Evolutionary conservation across 2,329 filamentous ascomycete species (phyloP), one percentile per base, ranked within the genome.

Genomic region (Achaetomium macrosporum): DNA sequence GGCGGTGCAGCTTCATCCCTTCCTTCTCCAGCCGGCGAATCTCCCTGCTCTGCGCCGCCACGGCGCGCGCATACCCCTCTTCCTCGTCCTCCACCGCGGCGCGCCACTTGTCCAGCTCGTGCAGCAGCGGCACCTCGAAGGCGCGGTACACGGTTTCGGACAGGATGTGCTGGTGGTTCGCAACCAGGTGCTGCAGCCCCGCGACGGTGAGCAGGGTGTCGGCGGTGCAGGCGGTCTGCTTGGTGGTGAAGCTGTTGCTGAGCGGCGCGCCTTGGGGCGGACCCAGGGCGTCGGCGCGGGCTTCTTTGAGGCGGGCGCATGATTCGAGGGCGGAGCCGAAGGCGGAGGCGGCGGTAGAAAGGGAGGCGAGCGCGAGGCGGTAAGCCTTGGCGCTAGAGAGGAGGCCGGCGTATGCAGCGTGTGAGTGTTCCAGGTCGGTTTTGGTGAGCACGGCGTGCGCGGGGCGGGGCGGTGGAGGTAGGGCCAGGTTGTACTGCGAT

Each of bases 91-190:
- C 81, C 54, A 85, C 79, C 59, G 79, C 76, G 48, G 73, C 73
- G 50, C 76, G 76, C 82, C 83, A 87, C 57, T 76, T 77, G 66
- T 87, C 83, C 30, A 86, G 72, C 68, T 86, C 83, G 68, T 85
- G 82, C n/a, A 86, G 73, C 19, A 87, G 71, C 4, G 83, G 83
- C 36, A 86, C 82, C 67, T 87, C 83, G 65, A 87, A 86, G 54
- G 75, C 76, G 50, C 83, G 75, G 67, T 87, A 86, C 9, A 87
- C 81, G 0, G 82, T 85, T 68, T 87, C 83, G 58, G 76, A 81
- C 3, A 87, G 75, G 61, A 87, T 86, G 64, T 85, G 82, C 66
- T 85, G 81, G 71, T 87, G 83, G 68, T 86, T 87, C 42, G 83
- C 83, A 53, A 85, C 73, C 17, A 87, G 74, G 62, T 86, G 81